Base-by-base conservation (phyloP, 495 filamentous ascomycete genomes). In the Letharia lupina region DNA sequence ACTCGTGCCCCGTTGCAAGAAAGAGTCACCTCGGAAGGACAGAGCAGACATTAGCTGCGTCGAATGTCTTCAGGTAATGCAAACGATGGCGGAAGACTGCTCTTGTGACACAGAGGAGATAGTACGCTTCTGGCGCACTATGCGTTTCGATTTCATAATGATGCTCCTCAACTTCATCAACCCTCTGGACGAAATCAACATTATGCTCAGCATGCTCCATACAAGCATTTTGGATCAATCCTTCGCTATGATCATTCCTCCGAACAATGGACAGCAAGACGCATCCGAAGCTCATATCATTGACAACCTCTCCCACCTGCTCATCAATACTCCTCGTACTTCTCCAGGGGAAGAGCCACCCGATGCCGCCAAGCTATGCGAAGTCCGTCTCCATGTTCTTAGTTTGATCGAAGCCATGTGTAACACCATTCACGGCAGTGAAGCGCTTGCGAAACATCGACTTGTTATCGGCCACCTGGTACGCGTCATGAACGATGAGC, bases 101-200 rank as follows among this genome's bases (percentile, higher is more conserved):
- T 61, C 79, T 40, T 77, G 78, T 63, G 67, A 75, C 20, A 70
- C 77, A 16, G 72, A 73, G 28, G 77, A 77, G 7, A 72, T 83
- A 9, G 73, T 78, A 11, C 70, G 69, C 31, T 86, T 90, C 70
- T 91, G 88, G 88, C 76, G 76, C 58, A 69, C 74, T 37, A 81
- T 89, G 54, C 79, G 84, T 20, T 81, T 82, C 61, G 84, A 86
- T 31, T 89, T 89, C 72, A 78, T 86, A 23, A 71, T 89, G 23
- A 80, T 88, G 72, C 83, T 88, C 77, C 75, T 90, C 31, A 82
- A 83, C 62, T 74, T 77, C 45, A 77, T 77, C 42, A 84, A 86
- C 56, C 88, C 81, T 2, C 72, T 88, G n/a, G 66, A 75, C 3
- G 82, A 88, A 52, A 83, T 90, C 58, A 76, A 77, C n/a, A 72